Base-by-base conservation (phyloP, 2,329 filamentous ascomycete species). In the Cordyceps militaris region DNA sequence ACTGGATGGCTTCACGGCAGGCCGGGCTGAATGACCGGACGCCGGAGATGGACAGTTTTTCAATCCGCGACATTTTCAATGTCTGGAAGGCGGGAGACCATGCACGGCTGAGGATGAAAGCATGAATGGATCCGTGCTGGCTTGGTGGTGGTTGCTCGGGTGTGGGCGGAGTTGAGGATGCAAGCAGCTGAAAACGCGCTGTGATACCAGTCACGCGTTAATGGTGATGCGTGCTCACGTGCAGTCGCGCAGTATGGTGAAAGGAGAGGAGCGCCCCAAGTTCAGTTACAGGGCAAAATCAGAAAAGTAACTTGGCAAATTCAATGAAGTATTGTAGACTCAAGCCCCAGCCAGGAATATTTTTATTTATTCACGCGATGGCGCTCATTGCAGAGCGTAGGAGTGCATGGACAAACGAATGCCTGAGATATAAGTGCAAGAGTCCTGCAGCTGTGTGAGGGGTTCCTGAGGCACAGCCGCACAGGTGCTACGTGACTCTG, bases 1-100 rank as follows among this genome's bases (percentile, higher is more conserved):
- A 97, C 64, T 88, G 81, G 61, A 97, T 96, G 38, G 83, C 87
- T 73, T 97, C 89, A 63, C 81, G 81, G 60, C 81, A 78, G 44
- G 80, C 79, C 63, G 89, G 87, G 71, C 88, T 88, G 71, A 97
- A 97, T 58, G 93, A 97, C 65, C 93, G 90, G 64, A 83, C 73
- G 63, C 91, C 93, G 69, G 85, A 76, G 62, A 97, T 94, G 63
- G 87, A 89, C 65, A 97, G 83, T 69, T 92, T 95, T 69, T 96
- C 90, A 66, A 97, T 92, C 71, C 85, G 88, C 63, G 92, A 89
- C 89, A 81, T 81, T 66, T 49, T 70, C 66, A n/a, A 30, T 24
- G 42, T 24, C 49, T 47, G 56, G 61, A 58, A 9, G 40, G 4
- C 5, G 13, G 24, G 42, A 16, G 36, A 26, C 34, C 34, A 43